These are phyloP conservation scores for Hypoxylon sp. DNA, from an alignment of 2,329 filamentous ascomycete species.

Conservation along the genomic window DNA sequence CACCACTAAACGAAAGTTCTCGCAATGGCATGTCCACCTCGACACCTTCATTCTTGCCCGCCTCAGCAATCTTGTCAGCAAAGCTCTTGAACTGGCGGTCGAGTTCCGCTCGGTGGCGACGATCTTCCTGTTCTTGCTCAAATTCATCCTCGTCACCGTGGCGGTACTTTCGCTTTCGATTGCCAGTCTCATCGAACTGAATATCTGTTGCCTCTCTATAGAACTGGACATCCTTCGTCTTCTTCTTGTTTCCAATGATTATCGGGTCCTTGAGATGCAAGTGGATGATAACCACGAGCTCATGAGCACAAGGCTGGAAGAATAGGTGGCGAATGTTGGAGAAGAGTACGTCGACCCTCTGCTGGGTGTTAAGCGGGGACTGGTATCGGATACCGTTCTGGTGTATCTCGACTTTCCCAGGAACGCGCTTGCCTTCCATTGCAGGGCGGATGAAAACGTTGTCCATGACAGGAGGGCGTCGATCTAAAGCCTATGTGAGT, in stretches of 20 bases:
- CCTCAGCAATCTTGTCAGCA: slow-evolving; percentile 96
- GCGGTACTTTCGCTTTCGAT: slow-evolving; percentile 95
- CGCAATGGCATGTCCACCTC: slow-evolving; percentile 97
- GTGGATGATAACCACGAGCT: slow-evolving; percentile 97
- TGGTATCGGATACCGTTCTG: slow-evolving; percentile 98
- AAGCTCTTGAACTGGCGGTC: slow-evolving; percentile 97
- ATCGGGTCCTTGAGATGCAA: slow-evolving; percentile 98
- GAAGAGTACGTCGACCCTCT: slow-evolving; percentile 93
- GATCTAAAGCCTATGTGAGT: slow-evolving; percentile 73
- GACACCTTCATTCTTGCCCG: slow-evolving; percentile 88
- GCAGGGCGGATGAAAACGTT: slow-evolving; percentile 96
- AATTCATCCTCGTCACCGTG: slow-evolving; percentile 99
- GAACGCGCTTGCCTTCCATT: slow-evolving; percentile 95
- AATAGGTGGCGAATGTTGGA: slow-evolving; percentile 99
- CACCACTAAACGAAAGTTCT: slow-evolving; percentile 95
- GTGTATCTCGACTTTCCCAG: slow-evolving; percentile 96
- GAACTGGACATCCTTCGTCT: slow-evolving; percentile 99
- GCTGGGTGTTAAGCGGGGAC: slow-evolving; percentile 81
- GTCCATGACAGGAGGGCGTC: slow-evolving; percentile 88
- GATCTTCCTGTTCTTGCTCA: slow-evolving; percentile 97
- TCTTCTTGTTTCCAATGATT: slow-evolving; percentile 96
- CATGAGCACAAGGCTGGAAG: slow-evolving; percentile 97
- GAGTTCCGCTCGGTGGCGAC: slow-evolving; percentile 88
- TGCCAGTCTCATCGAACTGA: slow-evolving; percentile 98
- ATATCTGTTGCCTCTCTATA: slow-evolving; percentile 98